These are phyloP conservation scores for Leishmania guyanensis DNA, from an alignment of 208 protist genomes.

Conservation along the genomic window DNA sequence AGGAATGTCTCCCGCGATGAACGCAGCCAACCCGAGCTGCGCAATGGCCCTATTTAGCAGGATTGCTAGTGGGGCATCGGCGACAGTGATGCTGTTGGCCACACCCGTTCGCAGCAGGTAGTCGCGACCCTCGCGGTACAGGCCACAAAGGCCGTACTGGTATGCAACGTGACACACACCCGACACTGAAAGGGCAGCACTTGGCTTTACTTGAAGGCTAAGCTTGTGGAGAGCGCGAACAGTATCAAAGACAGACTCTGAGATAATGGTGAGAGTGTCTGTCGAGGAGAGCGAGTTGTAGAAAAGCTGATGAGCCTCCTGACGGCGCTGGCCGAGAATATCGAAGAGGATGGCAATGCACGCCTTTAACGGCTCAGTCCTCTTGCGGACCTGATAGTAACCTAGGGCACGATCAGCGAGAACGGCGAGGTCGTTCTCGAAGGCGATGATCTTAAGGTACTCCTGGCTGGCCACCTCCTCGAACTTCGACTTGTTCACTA, in stretches of 20 bases:
- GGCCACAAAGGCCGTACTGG: conserved; percentile 74
- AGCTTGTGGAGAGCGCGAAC: conserved; percentile 57
- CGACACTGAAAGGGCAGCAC: conserved; percentile 18
- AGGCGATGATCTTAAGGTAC: conserved; percentile 61
- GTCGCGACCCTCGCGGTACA: conserved; percentile 78
- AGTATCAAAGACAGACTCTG: conserved; percentile 58
- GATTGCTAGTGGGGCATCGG: conserved; percentile 46
- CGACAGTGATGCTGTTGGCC: conserved; percentile 33
- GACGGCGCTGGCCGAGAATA: conserved; percentile 67
- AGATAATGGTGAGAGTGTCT: conserved; percentile 41
- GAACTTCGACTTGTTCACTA: conserved; percentile 63
- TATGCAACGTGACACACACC: conserved; percentile 71
- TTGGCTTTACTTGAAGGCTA: conserved; percentile 35
- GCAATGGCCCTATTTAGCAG: conserved; percentile 81
- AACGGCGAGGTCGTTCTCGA: conserved; percentile 73
- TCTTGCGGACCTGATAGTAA: conserved; percentile 56
- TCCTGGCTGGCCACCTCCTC: conserved; percentile 37
- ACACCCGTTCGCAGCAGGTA: conserved; percentile 68
- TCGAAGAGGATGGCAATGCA: conserved; percentile 67
- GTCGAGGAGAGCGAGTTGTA: conserved; percentile 37
- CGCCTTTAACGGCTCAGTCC: conserved; percentile 30
- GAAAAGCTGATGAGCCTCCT: conserved; percentile 74
- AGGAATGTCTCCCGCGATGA: conserved; percentile 62
- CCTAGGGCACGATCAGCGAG: conserved; percentile 58
- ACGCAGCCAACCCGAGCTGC: conserved; percentile 83